Base-by-base conservation (phyloP, 208 protist species). In the Leishmania martiniquensis region DNA sequence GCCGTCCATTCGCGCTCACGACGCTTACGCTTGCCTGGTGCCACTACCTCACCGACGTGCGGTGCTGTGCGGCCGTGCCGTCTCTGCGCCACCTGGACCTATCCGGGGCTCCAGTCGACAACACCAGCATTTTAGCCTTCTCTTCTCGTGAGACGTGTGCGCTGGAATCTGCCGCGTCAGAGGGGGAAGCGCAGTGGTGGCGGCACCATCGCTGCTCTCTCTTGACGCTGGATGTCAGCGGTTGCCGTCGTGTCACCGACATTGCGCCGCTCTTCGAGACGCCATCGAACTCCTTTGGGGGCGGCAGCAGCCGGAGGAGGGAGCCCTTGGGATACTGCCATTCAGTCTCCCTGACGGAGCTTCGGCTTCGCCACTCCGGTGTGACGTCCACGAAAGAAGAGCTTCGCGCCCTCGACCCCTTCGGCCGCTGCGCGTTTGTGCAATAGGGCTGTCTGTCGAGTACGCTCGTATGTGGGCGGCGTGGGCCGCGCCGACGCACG, bases 41-140 rank as follows among this genome's bases (percentile, higher is more conserved):
- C 34, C 29, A 51, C 45, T 87, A 87, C 72, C 49, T 87, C 15
- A 81, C 68, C 6, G 78, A 83, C 32, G 70, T 87, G 22, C 75
- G 75, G 37, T 77, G 75, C 67, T 78, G 81, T 51, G 74, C 78
- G 47, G 65, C 57, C 3, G 37, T 87, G 5, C 69, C 83, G 54
- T 80, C 79, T 17, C 83, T 87, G 29, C 62, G 42, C 47, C 66
- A 45, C 65, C 72, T 87, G 9, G 74, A 74, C 39, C 59, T 80
- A 25, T 63, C 66, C 42, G 67, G 70, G 5, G 75, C 75, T 1
- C 32, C 54, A 25, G 42, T 87, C 17, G 59, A 66, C 51, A 76
- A 82, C 37, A 45, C 29, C 51, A 63, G 63, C 44, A 52, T 85
- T 20, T 66, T 63, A 20, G 70, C 67, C 44, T 63, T 82, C 20